A percentile compares a stretch with the other conserved stretches of the same genome.
These are phyloP conservation scores for Tulasnella calospora DNA, from an alignment of 768 basidiomycete genomes.

Conservation along the genomic window DNA sequence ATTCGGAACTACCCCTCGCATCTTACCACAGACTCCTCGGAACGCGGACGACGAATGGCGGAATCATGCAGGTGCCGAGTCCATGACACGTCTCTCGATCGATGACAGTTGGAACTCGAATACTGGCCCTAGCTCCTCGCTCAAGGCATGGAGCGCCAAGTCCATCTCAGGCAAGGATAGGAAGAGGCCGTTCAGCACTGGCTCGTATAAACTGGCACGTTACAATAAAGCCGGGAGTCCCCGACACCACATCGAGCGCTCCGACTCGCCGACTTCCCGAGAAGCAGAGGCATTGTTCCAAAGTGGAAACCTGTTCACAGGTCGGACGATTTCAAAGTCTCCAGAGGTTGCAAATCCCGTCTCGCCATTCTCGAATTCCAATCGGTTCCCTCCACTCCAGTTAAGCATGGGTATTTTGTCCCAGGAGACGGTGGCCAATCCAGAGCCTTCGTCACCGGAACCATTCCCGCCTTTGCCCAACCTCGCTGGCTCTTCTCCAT, in stretches of 20 bases:
- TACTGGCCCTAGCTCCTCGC: neutral
- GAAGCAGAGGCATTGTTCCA: neutral
- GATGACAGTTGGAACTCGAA: conserved; percentile 4
- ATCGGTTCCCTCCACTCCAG: conserved; percentile 11
- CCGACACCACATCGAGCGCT: neutral
- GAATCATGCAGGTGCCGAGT: conserved; percentile 11
- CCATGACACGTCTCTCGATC: conserved; percentile 22
- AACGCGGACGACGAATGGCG: conserved; percentile 17
- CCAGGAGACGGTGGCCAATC: conserved; percentile 4
- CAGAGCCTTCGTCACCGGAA: conserved; percentile 8
- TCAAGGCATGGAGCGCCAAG: neutral
- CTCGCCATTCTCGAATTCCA: conserved; percentile 2
- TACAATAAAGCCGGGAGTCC: conserved; percentile 6
- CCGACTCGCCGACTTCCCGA: conserved; percentile 5
- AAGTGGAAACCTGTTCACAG: neutral
- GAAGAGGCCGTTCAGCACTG: neutral
- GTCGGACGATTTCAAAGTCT: conserved; percentile 4
- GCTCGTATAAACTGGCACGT: conserved; percentile 1
- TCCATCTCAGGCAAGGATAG: neutral
- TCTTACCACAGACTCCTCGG: conserved; percentile 7
- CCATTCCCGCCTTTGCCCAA: conserved; percentile 11
- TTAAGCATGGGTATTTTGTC: neutral
- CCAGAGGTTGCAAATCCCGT: neutral
- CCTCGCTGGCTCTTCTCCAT: neutral
- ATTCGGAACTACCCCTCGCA: conserved; percentile 10